phyloP scores from a whole-genome alignment of 768 basidiomycete species.

The Hygrophoropsis aurantiaca region DNA sequence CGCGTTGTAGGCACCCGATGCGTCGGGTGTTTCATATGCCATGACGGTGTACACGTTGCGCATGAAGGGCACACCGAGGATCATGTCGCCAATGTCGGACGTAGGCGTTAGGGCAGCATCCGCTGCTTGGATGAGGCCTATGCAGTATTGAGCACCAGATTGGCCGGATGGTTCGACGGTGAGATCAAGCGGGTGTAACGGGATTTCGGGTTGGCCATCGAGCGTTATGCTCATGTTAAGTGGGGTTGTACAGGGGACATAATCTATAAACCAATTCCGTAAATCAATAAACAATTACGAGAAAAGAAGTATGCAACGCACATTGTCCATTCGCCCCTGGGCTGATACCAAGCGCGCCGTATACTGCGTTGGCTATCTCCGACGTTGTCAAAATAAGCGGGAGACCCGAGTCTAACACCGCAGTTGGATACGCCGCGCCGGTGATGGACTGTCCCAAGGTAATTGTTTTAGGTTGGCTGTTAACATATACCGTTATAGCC shows the following conservation, averaged over 20 bases:
- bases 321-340: slow-evolving; percentile 64
- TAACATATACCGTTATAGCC: slow-evolving; percentile 61
- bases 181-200: slow-evolving; percentile 77
- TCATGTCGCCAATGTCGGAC: slow-evolving; percentile 57
- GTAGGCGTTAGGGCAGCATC: slow-evolving; percentile 39
- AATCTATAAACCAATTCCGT: slow-evolving; percentile 45
- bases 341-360: slow-evolving; percentile 66
- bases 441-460: slow-evolving; percentile 38
- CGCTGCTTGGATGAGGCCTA: slow-evolving; percentile 66
- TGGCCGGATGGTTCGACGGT: slow-evolving; percentile 47
- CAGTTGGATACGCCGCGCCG: slow-evolving; percentile 50
- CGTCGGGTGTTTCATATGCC: slow-evolving; percentile 54
- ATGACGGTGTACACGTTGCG: slow-evolving; percentile 77
- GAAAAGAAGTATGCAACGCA: slow-evolving; percentile 34
- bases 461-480: slow-evolving; percentile 41
- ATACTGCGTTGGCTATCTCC: slow-evolving; percentile 69
- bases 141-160: slow-evolving; percentile 47
- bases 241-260: slow-evolving; percentile 68
- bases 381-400: slow-evolving; percentile 65
- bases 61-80: slow-evolving; percentile 79
- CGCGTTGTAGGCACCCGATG: slow-evolving; percentile 44
- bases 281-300: slow-evolving; percentile 7
- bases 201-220: slow-evolving; percentile 52
- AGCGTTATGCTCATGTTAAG: slow-evolving; percentile 73
- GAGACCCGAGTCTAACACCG: slow-evolving; percentile 72